Percentiles rank a stretch among this genome's conserved stretches.
These are phyloP conservation scores for Neurospora sp. DNA, from an alignment of 495 filamentous ascomycete species.

Conservation along the genomic window DNA sequence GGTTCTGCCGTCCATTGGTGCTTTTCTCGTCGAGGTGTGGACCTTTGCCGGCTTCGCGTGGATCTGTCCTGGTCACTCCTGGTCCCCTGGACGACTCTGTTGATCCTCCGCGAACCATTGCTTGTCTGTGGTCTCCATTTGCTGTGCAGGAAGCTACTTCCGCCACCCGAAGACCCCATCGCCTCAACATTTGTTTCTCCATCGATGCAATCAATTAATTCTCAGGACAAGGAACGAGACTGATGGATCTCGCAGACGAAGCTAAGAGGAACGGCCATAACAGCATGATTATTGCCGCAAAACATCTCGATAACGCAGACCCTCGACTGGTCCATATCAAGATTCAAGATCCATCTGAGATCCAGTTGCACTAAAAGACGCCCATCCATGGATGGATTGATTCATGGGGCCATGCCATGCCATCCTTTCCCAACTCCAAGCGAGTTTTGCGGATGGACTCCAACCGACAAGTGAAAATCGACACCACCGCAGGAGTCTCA, in stretches of 20 bases:
- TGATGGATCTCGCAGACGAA: neutral
- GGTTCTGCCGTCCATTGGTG: slow-evolving; percentile 15
- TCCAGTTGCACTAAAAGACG: neutral
- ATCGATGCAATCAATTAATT: neutral
- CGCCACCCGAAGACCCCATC: neutral
- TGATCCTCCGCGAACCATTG: neutral
- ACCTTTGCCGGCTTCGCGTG: neutral
- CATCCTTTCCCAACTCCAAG: neutral
- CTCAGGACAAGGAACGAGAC: neutral
- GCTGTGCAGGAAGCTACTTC: neutral
- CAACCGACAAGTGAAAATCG: neutral
- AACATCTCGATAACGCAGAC: neutral
- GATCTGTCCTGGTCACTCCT: neutral
- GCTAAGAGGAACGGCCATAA: neutral
- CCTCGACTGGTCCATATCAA: neutral
- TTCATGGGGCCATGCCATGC: neutral
- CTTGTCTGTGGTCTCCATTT: neutral
- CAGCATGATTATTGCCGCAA: neutral
- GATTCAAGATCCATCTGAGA: neutral
- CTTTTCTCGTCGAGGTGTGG: neutral
- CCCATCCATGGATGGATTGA: neutral
- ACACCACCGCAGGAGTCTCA: neutral
- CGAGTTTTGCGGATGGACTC: neutral
- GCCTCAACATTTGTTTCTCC: neutral
- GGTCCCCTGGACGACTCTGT: neutral